Conservation (phyloP, 2,329 filamentous ascomycete genomes). For the Teratosphaeria epicoccoides region DNA sequence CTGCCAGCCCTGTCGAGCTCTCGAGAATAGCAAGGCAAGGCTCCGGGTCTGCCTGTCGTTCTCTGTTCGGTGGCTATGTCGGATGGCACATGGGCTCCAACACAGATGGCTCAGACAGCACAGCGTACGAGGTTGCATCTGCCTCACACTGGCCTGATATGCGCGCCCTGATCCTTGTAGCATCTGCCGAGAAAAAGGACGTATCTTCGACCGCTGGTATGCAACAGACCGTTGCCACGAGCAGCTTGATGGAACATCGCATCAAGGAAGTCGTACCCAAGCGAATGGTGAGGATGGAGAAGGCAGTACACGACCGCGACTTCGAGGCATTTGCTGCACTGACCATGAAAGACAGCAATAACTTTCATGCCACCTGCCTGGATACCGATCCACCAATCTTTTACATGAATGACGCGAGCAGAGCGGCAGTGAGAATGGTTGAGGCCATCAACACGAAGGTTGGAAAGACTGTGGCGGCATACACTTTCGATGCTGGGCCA, state of each 20-base stretch:
- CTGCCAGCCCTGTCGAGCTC: constrained; percentile 69
- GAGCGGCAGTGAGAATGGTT: constrained; percentile 76
- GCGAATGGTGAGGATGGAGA: constrained; percentile 76
- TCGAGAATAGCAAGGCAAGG: constrained; percentile 86
- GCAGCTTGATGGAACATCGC: constrained; percentile 71
- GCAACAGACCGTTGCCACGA: constrained; percentile 92
- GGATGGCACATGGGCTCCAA: constrained; percentile 76
- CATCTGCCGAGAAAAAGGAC: constrained; percentile 88
- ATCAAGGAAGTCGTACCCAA: constrained; percentile 66
- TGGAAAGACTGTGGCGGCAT: constrained; percentile 73
- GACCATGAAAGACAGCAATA: constrained; percentile 95
- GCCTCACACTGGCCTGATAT: constrained; percentile 91
- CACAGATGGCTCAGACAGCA: constrained; percentile 72
- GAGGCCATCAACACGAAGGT: constrained; percentile 77
- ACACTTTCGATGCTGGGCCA: constrained; percentile 94
- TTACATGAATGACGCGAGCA: constrained; percentile 91
- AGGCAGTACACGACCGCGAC: constrained; percentile 65
- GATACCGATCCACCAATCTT: constrained; percentile 97
- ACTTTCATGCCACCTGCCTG: constrained; percentile 87
- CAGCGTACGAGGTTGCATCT: constrained; percentile 78
- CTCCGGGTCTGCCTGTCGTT: constrained; percentile 87
- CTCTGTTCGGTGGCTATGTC: constrained; percentile 88
- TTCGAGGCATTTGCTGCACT: constrained; percentile 80
- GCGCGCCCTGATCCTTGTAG: constrained; percentile 84
- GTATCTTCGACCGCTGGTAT: constrained; percentile 88